Evolutionary conservation across 2,329 filamentous ascomycete genomes (phyloP).

Genomic region (Trichoderma sp.): DNA sequence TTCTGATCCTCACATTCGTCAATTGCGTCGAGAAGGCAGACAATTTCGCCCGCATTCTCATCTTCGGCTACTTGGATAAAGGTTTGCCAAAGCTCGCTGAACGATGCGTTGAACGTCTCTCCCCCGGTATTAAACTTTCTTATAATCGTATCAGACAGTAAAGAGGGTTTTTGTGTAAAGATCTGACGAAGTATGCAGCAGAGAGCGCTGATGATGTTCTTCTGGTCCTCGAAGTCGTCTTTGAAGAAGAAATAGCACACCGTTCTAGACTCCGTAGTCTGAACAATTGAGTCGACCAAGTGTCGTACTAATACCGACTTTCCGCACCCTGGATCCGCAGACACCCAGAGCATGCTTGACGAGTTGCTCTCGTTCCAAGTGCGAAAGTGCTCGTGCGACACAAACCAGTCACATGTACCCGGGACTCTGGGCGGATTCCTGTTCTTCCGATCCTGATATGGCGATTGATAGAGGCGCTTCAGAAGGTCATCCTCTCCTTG

Average conservation of each 20-base stretch:
- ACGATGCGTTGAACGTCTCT: background rate
- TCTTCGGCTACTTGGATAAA: background rate
- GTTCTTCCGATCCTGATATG: conserved; percentile 20
- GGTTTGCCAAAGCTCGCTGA: background rate
- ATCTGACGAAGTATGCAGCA: background rate
- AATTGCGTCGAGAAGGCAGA: background rate
- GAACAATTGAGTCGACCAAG: conserved; percentile 34
- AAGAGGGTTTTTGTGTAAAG: background rate
- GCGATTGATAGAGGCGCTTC: conserved; percentile 8
- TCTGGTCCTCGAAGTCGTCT: background rate
- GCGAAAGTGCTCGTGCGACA: background rate
- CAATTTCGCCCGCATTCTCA: background rate
- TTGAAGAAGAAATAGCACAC: background rate
- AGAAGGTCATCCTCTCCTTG: background rate
- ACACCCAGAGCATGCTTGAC: conserved; percentile 27
- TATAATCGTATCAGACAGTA: background rate
- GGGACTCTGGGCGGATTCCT: background rate
- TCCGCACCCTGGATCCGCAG: conserved; percentile 43
- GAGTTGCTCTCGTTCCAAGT: background rate
- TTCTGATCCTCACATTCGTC: background rate
- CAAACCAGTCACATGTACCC: background rate
- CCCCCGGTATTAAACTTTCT: background rate
- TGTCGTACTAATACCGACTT: conserved; percentile 42
- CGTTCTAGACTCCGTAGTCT: conserved; percentile 21
- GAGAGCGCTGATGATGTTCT: background rate